Evolutionary conservation across 768 basidiomycete genomes (phyloP).

Genomic region (Coprinopsis strossmayeri): DNA sequence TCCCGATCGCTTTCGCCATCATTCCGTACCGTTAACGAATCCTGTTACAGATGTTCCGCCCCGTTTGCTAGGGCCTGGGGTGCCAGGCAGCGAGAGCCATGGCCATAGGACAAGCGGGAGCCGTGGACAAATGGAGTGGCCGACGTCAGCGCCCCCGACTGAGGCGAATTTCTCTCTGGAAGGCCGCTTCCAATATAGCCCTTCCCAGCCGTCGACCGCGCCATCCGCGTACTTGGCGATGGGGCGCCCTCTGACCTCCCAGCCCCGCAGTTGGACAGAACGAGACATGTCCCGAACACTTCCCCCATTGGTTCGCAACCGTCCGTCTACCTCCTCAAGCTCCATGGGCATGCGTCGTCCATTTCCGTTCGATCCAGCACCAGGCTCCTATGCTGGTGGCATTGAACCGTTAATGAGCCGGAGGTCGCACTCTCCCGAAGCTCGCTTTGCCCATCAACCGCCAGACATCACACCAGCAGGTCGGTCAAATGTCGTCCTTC

Average conservation of each 20-base stretch:
- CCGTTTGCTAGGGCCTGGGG: slow-evolving; percentile 48
- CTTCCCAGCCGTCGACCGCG: slow-evolving; percentile 19
- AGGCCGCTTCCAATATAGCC: slow-evolving; percentile 14
- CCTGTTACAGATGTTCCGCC: slow-evolving; percentile 1
- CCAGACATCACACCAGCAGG: slow-evolving; percentile 17
- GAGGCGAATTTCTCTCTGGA: too few species aligned
- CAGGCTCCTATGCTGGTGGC: slow-evolving; percentile 13
- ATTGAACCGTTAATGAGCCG: slow-evolving; percentile 10
- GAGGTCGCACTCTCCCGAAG: slow-evolving; percentile 18
- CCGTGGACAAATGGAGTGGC: slow-evolving; percentile 14
- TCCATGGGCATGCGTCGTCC: slow-evolving; percentile 5
- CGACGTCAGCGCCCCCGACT: slow-evolving; percentile 17
- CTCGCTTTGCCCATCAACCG: slow-evolving; percentile 27
- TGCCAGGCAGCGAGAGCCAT: slow-evolving; percentile 34
- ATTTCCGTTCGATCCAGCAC: slow-evolving; percentile 3
- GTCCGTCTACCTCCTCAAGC: slow-evolving; percentile 18
- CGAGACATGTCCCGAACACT: slow-evolving; percentile 25
- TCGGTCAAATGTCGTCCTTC: slow-evolving; percentile 23
- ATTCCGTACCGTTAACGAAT: not conserved
- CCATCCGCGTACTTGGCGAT: slow-evolving; percentile 17
- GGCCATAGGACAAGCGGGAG: slow-evolving; percentile 16
- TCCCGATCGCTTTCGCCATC: not conserved
- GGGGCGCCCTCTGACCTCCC: slow-evolving; percentile 22
- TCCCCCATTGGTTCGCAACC: slow-evolving; percentile 21
- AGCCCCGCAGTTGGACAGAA: slow-evolving; percentile 17